phyloP scores from a whole-genome alignment of 768 basidiomycete genomes.

The Clavaria fumosa region DNA sequence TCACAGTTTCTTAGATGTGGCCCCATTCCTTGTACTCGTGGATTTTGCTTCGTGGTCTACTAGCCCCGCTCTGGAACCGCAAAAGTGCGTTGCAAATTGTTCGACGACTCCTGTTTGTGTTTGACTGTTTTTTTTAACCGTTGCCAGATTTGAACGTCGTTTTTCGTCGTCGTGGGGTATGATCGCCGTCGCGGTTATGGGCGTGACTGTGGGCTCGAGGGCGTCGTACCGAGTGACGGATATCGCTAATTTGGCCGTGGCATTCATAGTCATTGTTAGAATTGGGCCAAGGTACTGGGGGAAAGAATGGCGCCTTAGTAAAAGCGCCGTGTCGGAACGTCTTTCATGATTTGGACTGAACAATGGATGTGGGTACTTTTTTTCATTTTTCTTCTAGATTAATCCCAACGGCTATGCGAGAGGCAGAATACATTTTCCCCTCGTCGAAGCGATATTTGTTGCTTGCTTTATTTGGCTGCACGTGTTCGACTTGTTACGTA shows the following conservation, averaged over 20 bases:
- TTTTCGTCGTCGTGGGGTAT: too few relatives aligned
- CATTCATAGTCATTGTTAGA: conserved; percentile 28
- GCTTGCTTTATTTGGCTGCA: too few relatives aligned
- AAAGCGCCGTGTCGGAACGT: not conserved
- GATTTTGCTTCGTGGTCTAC: conserved; percentile 42
- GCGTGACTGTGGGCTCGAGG: conserved; percentile 56
- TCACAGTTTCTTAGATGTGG: conserved; percentile 51
- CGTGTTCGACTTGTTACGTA: too few relatives aligned
- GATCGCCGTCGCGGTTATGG: conserved; percentile 29
- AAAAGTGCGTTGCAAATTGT: conserved; percentile 28
- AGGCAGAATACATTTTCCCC: not conserved
- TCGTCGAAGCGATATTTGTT: too few relatives aligned
- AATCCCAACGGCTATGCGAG: not conserved
- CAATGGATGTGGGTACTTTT: too few relatives aligned
- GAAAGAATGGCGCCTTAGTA: conserved; percentile 10
- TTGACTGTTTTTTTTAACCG: too few relatives aligned
- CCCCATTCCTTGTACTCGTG: conserved; percentile 47
- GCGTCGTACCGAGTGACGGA: conserved; percentile 54
- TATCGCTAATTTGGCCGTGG: conserved; percentile 32
- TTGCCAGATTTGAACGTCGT: too few relatives aligned
- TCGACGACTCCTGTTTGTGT: too few relatives aligned
- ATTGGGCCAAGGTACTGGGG: conserved; percentile 38
- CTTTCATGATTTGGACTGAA: too few relatives aligned
- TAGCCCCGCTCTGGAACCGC: conserved; percentile 26
- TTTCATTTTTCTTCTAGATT: not conserved